Evolutionary conservation across 75 land plant genomes (phyloP).

Genomic region (Cupressus sempervirens): DNA sequence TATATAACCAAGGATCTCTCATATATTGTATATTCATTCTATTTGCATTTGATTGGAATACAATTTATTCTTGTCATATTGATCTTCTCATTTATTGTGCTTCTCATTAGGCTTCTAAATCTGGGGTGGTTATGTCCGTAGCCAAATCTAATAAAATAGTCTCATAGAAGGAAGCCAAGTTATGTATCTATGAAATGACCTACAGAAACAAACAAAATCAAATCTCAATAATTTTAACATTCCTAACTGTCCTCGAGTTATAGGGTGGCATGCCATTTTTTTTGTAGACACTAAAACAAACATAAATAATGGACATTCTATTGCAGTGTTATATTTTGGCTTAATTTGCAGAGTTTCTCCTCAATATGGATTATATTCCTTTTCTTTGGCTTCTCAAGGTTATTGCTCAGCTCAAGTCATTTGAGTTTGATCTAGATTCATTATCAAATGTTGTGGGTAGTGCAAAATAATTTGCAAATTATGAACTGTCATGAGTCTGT

Average conservation of each 20-base stretch:
- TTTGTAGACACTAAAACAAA: background rate
- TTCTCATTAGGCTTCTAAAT: no score
- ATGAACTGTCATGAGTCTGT: background rate
- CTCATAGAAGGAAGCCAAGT: no score
- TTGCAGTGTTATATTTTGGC: background rate
- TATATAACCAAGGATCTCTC: no score
- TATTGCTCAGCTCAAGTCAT: background rate
- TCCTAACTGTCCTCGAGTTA: background rate
- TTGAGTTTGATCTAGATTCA: background rate
- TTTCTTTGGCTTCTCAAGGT: background rate
- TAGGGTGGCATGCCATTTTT: background rate
- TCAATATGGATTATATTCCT: background rate
- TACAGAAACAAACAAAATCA: no score
- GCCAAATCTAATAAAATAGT: no score
- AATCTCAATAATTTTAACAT: no score
- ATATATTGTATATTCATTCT: no score
- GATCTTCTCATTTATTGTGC: no score
- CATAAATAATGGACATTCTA: background rate
- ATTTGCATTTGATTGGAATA: no score
- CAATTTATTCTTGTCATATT: no score
- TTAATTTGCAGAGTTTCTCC: background rate
- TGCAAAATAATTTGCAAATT: background rate
- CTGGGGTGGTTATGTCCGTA: no score
- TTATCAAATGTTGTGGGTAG: background rate
- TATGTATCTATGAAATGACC: no score